Percentiles rank a stretch among this genome's conserved stretches.
These are phyloP conservation scores for Colletotrichum filicis DNA, from an alignment of 2,329 filamentous ascomycete species.

Conservation along the genomic window DNA sequence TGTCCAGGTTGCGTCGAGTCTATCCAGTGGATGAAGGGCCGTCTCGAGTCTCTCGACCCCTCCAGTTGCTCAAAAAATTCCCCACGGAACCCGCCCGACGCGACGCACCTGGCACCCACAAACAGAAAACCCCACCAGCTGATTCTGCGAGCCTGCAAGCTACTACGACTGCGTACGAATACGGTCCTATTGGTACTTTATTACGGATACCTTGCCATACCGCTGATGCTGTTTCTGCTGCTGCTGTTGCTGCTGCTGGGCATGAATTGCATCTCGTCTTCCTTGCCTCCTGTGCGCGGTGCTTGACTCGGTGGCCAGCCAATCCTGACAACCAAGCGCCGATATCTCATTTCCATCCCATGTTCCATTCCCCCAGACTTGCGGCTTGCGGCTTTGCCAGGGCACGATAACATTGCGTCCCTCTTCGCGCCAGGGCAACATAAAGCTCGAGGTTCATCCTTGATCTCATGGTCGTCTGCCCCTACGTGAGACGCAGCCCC, in stretches of 20 bases:
- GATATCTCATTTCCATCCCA: conserved; percentile 21
- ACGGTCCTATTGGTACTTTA: background rate
- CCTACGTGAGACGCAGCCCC: conserved; percentile 26
- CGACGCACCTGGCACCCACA: background rate
- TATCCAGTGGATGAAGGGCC: conserved; percentile 7
- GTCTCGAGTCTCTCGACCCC: background rate
- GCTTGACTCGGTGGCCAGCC: conserved; percentile 21
- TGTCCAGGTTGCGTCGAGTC: background rate
- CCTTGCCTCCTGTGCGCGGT: background rate
- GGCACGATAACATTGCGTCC: background rate
- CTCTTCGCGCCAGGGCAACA: background rate
- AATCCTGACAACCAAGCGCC: conserved; percentile 11
- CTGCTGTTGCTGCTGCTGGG: background rate
- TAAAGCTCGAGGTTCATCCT: conserved; percentile 30
- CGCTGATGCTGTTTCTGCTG: too few species aligned
- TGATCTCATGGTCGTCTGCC: conserved; percentile 21
- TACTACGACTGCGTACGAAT: background rate
- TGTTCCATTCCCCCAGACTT: background rate
- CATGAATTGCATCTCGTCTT: conserved; percentile 1
- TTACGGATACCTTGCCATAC: background rate
- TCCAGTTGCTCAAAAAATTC: background rate
- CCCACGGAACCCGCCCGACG: conserved; percentile 30
- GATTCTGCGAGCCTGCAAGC: background rate
- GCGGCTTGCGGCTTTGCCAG: background rate
- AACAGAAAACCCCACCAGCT: background rate